A percentile compares a stretch with the other conserved stretches of the same genome.
Evolutionary conservation across 1,284 basidiomycete genomes (phyloP).

Genomic region (Chondrostereum purpureum): DNA sequence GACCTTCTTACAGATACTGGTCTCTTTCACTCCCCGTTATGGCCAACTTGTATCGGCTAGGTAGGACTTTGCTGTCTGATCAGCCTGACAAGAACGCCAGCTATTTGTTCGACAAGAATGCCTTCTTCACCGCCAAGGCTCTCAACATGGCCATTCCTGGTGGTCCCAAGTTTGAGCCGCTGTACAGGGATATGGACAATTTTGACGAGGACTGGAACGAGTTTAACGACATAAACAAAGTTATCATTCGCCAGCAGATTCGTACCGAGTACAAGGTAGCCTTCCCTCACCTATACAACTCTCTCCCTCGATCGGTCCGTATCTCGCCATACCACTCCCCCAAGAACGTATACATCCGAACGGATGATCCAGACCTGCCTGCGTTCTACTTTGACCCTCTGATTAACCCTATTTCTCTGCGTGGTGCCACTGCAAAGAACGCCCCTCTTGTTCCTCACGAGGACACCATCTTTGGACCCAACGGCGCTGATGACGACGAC

Average conservation of each 20-base stretch:
- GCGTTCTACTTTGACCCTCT: slow-evolving; percentile 99
- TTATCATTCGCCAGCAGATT: slow-evolving; percentile 98
- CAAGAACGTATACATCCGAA: slow-evolving; percentile 98
- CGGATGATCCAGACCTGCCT: slow-evolving; percentile 98
- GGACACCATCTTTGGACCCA: slow-evolving; percentile 84
- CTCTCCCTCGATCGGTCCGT: slow-evolving; percentile 90
- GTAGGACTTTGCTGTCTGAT: slow-evolving; percentile 89
- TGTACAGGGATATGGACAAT: slow-evolving; percentile 92
- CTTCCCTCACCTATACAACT: slow-evolving; percentile 99
- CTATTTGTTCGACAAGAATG: slow-evolving; percentile 96
- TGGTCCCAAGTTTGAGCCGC: slow-evolving; percentile 95
- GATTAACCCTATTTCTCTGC: slow-evolving; percentile 92
- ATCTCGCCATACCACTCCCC: slow-evolving; percentile 91
- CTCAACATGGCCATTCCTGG: slow-evolving; percentile 98
- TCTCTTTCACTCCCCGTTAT: slow-evolving; percentile 88
- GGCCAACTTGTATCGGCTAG: slow-evolving; percentile 95
- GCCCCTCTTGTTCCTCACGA: slow-evolving; percentile 82
- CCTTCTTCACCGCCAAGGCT: slow-evolving; percentile 97
- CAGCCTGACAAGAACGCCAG: slow-evolving; percentile 84
- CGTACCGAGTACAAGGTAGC: slow-evolving; percentile 99
- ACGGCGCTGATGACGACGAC: slow-evolving; percentile 79
- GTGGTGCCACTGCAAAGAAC: slow-evolving; percentile 81
- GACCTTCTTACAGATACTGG: slow-evolving; percentile 92
- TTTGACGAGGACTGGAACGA: slow-evolving; percentile 99
- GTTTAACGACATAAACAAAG: slow-evolving; percentile 99